Base-by-base conservation (phyloP, 495 filamentous ascomycete species). In the Hyphodiscus hymeniophilus region DNA sequence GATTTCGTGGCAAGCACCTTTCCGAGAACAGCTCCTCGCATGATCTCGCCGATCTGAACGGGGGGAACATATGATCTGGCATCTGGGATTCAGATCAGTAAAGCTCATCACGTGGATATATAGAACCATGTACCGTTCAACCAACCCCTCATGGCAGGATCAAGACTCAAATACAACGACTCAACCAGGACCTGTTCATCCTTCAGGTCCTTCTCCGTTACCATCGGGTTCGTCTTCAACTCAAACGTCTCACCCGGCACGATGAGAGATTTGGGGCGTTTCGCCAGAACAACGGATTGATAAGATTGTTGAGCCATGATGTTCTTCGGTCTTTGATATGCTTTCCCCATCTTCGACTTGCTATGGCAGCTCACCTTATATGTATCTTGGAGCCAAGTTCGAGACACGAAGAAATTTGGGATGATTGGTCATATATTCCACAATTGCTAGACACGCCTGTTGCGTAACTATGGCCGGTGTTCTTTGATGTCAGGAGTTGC, bases 111-210 rank as follows among this genome's bases (percentile, higher is more conserved):
- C n/a, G 26, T n/a, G 15, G 28, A 3, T 11, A 50, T n/a, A n/a
- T n/a, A n/a, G n/a, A n/a, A n/a, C n/a, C n/a, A n/a, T 55, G 33
- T 24, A 70, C 66, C 69, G 24, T 65, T 58, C 0, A 92, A 71
- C 86, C 84, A 89, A 51, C 79, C 77, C 48, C 86, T 74, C 79
- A 89, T 87, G n/a, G 84, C 82, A 0, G 85, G 85, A 64, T 91
- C 85, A 53, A 86, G 77, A n/a, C 80, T 84, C 54, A 88, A 66
- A 63, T 84, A 87, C 39, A 83, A 70, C 1, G 66, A 66, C 54
- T 85, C 77, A 20, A 87, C 66, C 22, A 88, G 74, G 43, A 86
- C 56, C 49, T 85, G 70, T 55, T 80, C 74, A 58, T 77, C 64
- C 23, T 71, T 60, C n/a, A 79, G 69, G 32, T 73, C 64, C n/a